Base-by-base conservation (phyloP, 192 early-diverging fungal genomes). In the Coemansia nantahalensis region DNA sequence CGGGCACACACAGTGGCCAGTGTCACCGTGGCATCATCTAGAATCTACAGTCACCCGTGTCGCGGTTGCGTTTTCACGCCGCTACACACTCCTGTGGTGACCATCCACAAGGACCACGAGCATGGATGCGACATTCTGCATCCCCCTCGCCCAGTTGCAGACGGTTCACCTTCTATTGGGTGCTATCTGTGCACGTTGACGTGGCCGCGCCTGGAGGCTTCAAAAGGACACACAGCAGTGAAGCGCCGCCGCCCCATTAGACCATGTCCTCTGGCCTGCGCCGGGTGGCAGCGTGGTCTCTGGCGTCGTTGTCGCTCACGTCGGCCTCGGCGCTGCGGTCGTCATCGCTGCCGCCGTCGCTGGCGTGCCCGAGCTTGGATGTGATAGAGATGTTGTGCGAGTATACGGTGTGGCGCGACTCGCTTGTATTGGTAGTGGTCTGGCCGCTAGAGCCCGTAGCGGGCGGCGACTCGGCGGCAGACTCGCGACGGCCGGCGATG, bases 351-450 rank as follows among this genome's bases (percentile, higher is more conserved):
- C 13, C 32, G 16, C 23, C 43, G 42, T 18, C 52, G 7, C 51
- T 42, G 21, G 51, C 18, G 40, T 42, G 31, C 15, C 39, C 39
- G 30, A 36, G 21, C 30, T 40, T 48, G 31, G 28, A 17, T 11
- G 46, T 23, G 17, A 19, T 2, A 11, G 17, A 39, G 1, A 62
- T 73, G 34, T 73, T 65, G 46, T 73, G 69, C 32, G 62, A 73
- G 36, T 73, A 73, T 2, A 73, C 69, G 0, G 69, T 73, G 40
- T 73, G 62, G 4, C 69, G 57, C 3, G 69, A 73, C 49, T 65
- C 62, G 3, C 40, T 52, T 8, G 64, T 40, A 5, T 31, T 37
- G 12, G 54, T 56, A 22, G 48, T 35, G 15, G 51, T 45, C 12
- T 44, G 39, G 13, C 37, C 41, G 8, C 46, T 48, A 7, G 26